Evolutionary conservation across 352 stramenopile genomes (phyloP), one percentile per base, ranked within the genome.

Genomic region (Nothophytophthora sp.): DNA sequence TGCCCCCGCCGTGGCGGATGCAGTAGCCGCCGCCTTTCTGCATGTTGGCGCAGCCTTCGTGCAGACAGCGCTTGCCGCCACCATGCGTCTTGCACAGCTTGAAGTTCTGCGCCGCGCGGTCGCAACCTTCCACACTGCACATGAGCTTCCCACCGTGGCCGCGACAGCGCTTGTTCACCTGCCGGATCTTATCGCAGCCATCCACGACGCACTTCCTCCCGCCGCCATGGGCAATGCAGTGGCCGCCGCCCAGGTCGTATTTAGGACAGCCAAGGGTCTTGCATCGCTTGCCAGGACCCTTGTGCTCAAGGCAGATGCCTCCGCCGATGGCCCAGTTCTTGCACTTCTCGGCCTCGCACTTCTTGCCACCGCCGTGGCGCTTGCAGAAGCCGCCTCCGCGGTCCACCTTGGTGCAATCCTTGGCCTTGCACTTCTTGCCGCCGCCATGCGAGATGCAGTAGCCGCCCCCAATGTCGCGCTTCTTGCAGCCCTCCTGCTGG

Each of bases 181-280:
- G 73, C n/a, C 65, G 68, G 41, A 76, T 79, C 67, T 84, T 81
- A n/a, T 56, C 63, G 32, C 80, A 90, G 1, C 71, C 77, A 13
- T 83, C 70, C 0, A 85, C 45, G 13, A 78, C 68, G 44, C 80
- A 92, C 43, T 78, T 72, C 33, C 74, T 67, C 2, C 75, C 71
- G 20, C 81, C 81, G 9, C 81, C 81, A 19, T 92, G 81, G 4
- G 71, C 71, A 30, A 88, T 88, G 63, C 80, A 92, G 24, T 90
- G 73, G 4, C 77, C 82, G 44, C 71, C 67, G 5, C 70, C 63
- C 13, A 81, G 47, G 27, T 79, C 70, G 28, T 87, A 79, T 36
- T 87, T 87, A 6, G 45, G 47, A 50, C 76, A 87, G 10, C 68
- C 76, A 23, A 64, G 52, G 12, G 65, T 71, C 25, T 69, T 76